Evolutionary conservation across 768 basidiomycete species (phyloP).

Genomic region (Panaeolus cyanescens): DNA sequence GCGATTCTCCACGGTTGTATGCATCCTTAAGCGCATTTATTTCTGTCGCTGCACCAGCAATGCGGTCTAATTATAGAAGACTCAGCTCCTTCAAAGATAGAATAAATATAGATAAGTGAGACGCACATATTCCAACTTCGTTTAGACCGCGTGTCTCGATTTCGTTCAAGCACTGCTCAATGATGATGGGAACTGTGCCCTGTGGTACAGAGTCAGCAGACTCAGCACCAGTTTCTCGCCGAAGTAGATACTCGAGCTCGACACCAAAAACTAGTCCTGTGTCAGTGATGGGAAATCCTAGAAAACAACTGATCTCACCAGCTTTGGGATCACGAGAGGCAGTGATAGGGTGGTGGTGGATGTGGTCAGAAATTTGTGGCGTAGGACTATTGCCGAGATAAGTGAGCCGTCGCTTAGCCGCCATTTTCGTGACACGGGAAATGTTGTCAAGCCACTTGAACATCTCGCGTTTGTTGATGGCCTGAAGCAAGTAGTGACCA

Average conservation of each 20-base stretch:
- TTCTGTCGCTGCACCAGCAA: conserved; percentile 74
- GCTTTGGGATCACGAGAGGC: conserved; percentile 74
- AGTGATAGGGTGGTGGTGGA: conserved; percentile 59
- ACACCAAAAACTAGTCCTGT: conserved; percentile 67
- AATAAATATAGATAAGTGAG: not conserved
- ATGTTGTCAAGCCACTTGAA: conserved; percentile 78
- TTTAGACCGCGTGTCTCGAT: conserved; percentile 75
- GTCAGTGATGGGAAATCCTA: conserved; percentile 9
- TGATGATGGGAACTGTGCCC: conserved; percentile 65
- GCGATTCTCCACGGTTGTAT: conserved; percentile 73
- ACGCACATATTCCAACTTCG: conserved; percentile 84
- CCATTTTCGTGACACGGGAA: conserved; percentile 66
- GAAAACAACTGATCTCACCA: conserved; percentile 44
- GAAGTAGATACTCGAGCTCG: conserved; percentile 67
- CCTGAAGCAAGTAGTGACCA: conserved; percentile 80
- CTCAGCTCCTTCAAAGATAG: not conserved
- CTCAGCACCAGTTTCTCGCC: conserved; percentile 58
- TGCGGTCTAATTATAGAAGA: conserved; percentile 64
- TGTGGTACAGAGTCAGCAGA: conserved; percentile 44
- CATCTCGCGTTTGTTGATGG: conserved; percentile 70
- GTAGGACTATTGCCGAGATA: conserved; percentile 80
- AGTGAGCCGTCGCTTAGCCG: conserved; percentile 77
- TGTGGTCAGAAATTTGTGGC: conserved; percentile 72
- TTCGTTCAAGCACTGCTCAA: conserved; percentile 67
- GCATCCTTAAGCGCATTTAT: conserved; percentile 72